Evolutionary conservation across 2,329 filamentous ascomycete genomes (phyloP).

Genomic region (Trichocomaceae sp.): DNA sequence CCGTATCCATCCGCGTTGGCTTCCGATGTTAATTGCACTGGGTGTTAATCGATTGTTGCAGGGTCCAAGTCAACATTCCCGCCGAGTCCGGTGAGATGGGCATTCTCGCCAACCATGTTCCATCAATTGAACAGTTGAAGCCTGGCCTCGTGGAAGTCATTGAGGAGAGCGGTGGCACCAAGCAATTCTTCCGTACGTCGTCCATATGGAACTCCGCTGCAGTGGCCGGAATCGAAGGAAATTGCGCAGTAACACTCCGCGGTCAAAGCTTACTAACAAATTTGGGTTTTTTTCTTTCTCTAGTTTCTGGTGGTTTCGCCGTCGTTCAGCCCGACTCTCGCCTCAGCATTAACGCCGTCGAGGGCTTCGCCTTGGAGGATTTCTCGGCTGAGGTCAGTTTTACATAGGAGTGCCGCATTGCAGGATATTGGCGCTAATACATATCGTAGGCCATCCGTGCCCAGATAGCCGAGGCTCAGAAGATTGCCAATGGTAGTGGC

Average conservation of each 20-base stretch:
- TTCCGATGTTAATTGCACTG: background rate
- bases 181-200: conserved; percentile 97
- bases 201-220: background rate
- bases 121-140: conserved; percentile 97
- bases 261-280: background rate
- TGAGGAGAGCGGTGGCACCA: conserved; percentile 79
- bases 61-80: conserved; percentile 95
- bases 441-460: conserved; percentile 61
- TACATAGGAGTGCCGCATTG: background rate
- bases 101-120: conserved; percentile 98
- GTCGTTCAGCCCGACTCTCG: conserved; percentile 90
- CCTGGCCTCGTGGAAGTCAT: conserved; percentile 91
- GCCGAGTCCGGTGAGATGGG: conserved; percentile 99
- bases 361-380: conserved; percentile 90
- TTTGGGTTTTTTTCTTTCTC: background rate
- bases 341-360: conserved; percentile 96
- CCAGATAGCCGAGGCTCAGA: conserved; percentile 92
- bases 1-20: background rate
- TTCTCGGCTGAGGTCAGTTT: conserved; percentile 72
- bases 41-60: conserved; percentile 35
- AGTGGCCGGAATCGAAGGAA: background rate
- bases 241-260: background rate
- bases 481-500: conserved; percentile 81
- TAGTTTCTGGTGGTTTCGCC: conserved; percentile 95
- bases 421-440: background rate